These are phyloP conservation scores for Coniella vitis DNA, from an alignment of 2,329 filamentous ascomycete genomes.

Conservation along the genomic window DNA sequence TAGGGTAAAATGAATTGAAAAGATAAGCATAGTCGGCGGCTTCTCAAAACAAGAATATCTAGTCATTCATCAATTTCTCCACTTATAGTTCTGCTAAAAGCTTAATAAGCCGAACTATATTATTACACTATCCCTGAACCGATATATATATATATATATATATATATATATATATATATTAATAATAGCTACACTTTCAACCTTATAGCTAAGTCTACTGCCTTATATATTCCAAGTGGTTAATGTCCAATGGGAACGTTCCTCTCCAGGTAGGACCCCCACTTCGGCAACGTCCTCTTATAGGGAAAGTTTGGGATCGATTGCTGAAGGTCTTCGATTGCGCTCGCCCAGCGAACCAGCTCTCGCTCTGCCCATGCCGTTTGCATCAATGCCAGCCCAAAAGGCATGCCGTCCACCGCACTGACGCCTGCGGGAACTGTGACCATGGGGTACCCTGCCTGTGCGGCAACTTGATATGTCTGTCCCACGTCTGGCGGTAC, in stretches of 20 bases:
- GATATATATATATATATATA: no score
- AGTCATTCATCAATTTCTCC: no score
- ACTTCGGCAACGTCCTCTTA: constrained; percentile 43
- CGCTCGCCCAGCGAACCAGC: constrained; percentile 55
- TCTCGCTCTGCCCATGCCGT: constrained; percentile 54
- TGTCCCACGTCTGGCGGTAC: constrained; percentile 64
- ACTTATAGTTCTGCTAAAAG: no score
- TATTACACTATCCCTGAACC: no score
- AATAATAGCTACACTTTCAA: no score
- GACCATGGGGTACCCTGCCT: constrained; percentile 69
- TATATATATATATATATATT: no score
- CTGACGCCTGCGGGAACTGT: constrained; percentile 59
- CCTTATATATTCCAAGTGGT: no score
- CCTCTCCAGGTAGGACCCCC: constrained; percentile 42
- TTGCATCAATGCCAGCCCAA: constrained; percentile 50
- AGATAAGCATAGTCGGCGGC: no score
- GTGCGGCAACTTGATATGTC: constrained; percentile 62
- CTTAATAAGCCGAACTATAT: no score
- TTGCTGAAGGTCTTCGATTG: constrained; percentile 53
- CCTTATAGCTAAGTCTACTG: no score
- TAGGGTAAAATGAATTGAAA: no score
- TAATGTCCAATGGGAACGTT: constrained; percentile 41
- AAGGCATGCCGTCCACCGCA: constrained; percentile 49
- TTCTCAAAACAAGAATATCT: no score
- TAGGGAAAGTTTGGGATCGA: constrained; percentile 32